These are phyloP conservation scores for Globisporangium cystogenes DNA, from an alignment of 352 stramenopile genomes.

Conservation along the genomic window DNA sequence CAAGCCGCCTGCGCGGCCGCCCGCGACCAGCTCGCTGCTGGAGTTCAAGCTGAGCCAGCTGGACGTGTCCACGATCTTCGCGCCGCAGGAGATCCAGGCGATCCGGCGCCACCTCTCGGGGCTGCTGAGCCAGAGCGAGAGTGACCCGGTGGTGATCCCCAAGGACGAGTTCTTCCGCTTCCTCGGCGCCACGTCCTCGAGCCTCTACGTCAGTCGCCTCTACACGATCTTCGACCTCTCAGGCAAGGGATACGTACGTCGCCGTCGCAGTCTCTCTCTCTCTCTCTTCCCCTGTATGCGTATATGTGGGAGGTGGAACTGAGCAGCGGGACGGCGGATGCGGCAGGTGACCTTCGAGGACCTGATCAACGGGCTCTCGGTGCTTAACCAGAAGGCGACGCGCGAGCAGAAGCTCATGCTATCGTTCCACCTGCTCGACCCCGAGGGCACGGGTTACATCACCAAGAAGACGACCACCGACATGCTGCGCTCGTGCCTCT, in stretches of 20 bases:
- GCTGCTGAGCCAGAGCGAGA: conserved; percentile 61
- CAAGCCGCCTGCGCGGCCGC: conserved; percentile 16
- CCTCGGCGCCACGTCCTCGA: conserved; percentile 59
- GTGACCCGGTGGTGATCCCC: conserved; percentile 68
- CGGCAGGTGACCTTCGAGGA: conserved; percentile 76
- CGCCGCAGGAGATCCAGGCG: conserved; percentile 66
- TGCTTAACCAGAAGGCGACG: conserved; percentile 82
- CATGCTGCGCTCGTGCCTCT: conserved; percentile 75
- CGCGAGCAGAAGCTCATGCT: conserved; percentile 85
- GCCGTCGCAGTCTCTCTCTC: too few relatives aligned
- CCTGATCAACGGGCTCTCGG: conserved; percentile 70
- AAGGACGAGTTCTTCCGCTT: conserved; percentile 87
- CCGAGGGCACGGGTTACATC: conserved; percentile 74
- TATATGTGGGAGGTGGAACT: background rate
- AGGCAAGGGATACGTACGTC: conserved; percentile 59
- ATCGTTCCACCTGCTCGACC: conserved; percentile 81
- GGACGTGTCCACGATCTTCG: conserved; percentile 72
- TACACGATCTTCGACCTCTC: conserved; percentile 85
- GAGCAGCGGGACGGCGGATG: too few relatives aligned
- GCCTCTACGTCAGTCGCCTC: conserved; percentile 79
- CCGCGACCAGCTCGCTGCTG: conserved; percentile 30
- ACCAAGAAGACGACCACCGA: conserved; percentile 80
- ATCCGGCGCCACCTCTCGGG: conserved; percentile 72
- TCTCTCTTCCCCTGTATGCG: background rate
- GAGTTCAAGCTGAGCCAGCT: conserved; percentile 69